phyloP scores from a whole-genome alignment of 768 basidiomycete species.

The Sarcodon sp. region DNA sequence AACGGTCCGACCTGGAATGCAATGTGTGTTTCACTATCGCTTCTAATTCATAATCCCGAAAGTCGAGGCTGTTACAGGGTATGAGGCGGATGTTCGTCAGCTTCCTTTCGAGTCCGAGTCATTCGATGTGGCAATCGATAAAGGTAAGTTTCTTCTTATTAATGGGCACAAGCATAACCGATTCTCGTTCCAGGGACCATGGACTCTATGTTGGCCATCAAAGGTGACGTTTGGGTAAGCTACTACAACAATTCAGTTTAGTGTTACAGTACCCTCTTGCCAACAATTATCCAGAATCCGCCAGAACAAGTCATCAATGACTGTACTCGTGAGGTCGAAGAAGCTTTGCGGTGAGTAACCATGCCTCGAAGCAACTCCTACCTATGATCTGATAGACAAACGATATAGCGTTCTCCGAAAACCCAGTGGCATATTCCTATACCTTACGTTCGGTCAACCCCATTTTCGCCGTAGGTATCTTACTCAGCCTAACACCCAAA shows the following conservation, averaged over 20 bases:
- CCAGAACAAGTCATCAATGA: slow-evolving; percentile 56
- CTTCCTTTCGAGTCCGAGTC: slow-evolving; percentile 43
- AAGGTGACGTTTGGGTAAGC: slow-evolving; percentile 72
- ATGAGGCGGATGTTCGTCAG: slow-evolving; percentile 72
- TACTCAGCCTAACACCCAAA: slow-evolving; percentile 34
- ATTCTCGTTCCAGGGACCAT: slow-evolving; percentile 42
- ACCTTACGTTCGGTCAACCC: slow-evolving; percentile 82
- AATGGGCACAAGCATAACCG: background rate
- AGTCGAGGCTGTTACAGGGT: slow-evolving; percentile 33
- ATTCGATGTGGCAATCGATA: slow-evolving; percentile 80
- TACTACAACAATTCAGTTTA: background rate
- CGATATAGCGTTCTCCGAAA: slow-evolving; percentile 40
- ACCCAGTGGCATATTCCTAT: slow-evolving; percentile 50
- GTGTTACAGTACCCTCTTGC: background rate
- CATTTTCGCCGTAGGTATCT: slow-evolving; percentile 73
- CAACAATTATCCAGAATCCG: slow-evolving; percentile 41
- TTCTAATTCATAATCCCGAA: background rate
- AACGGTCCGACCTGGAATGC: slow-evolving; percentile 46
- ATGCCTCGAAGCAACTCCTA: background rate
- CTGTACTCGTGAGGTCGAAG: slow-evolving; percentile 66
- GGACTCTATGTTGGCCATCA: slow-evolving; percentile 83
- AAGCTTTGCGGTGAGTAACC: slow-evolving; percentile 47
- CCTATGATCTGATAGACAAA: slow-evolving; percentile 12
- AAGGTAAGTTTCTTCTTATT: slow-evolving; percentile 30
- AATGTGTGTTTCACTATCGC: slow-evolving; percentile 28